These are phyloP conservation scores for Phascolomyces articulosus DNA, from an alignment of 371 early-diverging fungal genomes.

Conservation along the genomic window DNA sequence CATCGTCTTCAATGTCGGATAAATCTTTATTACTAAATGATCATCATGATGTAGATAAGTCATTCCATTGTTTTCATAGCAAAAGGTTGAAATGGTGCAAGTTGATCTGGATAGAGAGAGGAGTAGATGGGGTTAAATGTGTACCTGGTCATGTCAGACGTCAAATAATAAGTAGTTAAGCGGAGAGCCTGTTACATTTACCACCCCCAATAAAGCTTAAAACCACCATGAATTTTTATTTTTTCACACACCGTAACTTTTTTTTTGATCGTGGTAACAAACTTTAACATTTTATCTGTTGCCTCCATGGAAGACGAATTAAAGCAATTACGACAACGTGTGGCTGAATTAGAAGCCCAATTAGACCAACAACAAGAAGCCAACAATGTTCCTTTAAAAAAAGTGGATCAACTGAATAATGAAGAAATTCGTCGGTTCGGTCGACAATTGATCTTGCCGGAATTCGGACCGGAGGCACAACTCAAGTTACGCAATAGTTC, in stretches of 20 bases:
- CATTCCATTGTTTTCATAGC: no score
- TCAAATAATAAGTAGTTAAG: conserved; percentile 4
- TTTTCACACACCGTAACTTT: no score
- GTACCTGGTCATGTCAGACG: no score
- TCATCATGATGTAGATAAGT: no score
- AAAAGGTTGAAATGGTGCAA: no score
- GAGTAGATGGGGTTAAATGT: no score
- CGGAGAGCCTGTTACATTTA: no score
- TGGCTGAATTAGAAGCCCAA: conserved; percentile 33
- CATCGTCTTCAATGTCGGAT: conserved; percentile 53
- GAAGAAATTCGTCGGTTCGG: conserved; percentile 88
- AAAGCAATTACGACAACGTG: conserved; percentile 28
- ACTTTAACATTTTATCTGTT: background rate
- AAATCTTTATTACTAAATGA: conserved; percentile 12
- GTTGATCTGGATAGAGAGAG: no score
- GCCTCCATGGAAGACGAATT: conserved; percentile 20
- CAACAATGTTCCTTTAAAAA: conserved; percentile 22
- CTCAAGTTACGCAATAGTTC: conserved; percentile 72
- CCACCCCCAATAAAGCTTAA: no score
- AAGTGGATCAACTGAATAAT: conserved; percentile 41
- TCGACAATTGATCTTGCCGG: conserved; percentile 92
- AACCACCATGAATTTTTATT: no score
- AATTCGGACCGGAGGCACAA: conserved; percentile 87
- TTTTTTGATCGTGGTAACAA: background rate
- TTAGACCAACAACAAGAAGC: conserved; percentile 1